These are phyloP conservation scores for Xylaria sp. DNA, from an alignment of 2,329 filamentous ascomycete species.

Conservation along the genomic window DNA sequence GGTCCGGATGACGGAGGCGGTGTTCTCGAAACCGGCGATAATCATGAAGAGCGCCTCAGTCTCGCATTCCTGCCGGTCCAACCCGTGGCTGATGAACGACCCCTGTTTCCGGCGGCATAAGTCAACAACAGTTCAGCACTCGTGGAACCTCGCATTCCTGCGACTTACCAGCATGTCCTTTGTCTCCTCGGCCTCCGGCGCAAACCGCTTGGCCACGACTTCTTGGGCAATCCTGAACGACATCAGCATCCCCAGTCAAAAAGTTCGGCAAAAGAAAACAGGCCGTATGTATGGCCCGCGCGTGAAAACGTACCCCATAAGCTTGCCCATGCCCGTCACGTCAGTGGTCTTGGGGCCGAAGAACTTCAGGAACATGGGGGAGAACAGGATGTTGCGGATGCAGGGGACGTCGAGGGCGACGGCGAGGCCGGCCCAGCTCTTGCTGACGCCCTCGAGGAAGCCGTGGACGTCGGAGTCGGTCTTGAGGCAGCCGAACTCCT, in stretches of 20 bases:
- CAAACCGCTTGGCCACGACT: conserved; percentile 22
- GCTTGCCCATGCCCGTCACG: conserved; percentile 16
- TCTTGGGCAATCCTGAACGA: conserved; percentile 18
- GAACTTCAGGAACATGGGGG: conserved; percentile 9
- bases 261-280: neutral
- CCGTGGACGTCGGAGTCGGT: conserved; percentile 29
- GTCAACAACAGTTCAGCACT: neutral
- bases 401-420: conserved; percentile 24
- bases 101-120: conserved; percentile 15
- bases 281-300: neutral
- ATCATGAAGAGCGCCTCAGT: conserved; percentile 30
- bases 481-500: conserved; percentile 33
- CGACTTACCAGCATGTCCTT: conserved; percentile 27
- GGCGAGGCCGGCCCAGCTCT: conserved; percentile 16
- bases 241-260: neutral
- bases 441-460: conserved; percentile 20
- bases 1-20: conserved; percentile 49
- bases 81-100: conserved; percentile 34
- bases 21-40: conserved; percentile 49
- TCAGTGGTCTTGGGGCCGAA: conserved; percentile 27
- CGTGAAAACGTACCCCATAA: neutral
- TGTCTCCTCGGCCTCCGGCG: conserved; percentile 1
- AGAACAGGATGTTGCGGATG: conserved; percentile 19
- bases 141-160: neutral
- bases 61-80: conserved; percentile 30